Conservation (phyloP, 805 yeast species). For the Pichia insulana region DNA sequence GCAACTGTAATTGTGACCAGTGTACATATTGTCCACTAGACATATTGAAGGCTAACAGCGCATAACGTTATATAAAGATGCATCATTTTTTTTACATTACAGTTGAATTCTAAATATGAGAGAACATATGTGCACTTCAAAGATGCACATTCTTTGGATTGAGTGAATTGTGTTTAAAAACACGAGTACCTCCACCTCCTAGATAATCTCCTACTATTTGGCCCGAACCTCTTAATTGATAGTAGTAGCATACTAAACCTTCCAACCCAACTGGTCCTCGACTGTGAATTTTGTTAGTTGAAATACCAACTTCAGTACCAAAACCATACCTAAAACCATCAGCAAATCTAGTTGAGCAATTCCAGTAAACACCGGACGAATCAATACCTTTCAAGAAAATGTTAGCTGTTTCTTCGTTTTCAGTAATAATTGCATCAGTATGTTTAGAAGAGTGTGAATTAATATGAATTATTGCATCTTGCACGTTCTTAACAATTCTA, state of each 20-base stretch:
- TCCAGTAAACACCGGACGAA: slow-evolving; percentile 97
- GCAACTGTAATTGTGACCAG: too few relatives aligned
- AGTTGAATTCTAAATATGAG: too few relatives aligned
- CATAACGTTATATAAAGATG: too few relatives aligned
- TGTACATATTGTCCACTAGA: too few relatives aligned
- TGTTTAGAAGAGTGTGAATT: slow-evolving; percentile 92
- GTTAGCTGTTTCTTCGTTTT: slow-evolving; percentile 61
- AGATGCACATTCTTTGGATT: slow-evolving; percentile 27
- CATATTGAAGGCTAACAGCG: too few relatives aligned
- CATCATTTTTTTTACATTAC: too few relatives aligned
- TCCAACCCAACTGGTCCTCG: slow-evolving; percentile 98
- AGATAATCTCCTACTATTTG: slow-evolving; percentile 86
- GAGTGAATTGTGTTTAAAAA: slow-evolving; percentile 65
- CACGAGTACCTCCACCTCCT: slow-evolving; percentile 84
- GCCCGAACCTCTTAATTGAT: slow-evolving; percentile 85
- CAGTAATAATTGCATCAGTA: slow-evolving; percentile 88
- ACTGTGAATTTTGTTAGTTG: slow-evolving; percentile 95
- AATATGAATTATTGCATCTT: slow-evolving; percentile 77
- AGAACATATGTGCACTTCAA: not conserved
- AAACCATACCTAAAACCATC: slow-evolving; percentile 98
- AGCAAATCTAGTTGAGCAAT: slow-evolving; percentile 93
- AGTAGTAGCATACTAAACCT: slow-evolving; percentile 93
- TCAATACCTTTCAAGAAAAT: slow-evolving; percentile 77
- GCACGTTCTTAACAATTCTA: slow-evolving; percentile 45
- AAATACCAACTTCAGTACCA: slow-evolving; percentile 97